Evolutionary conservation across 148 eudicot species (phyloP).

Genomic region (Fagopyrum tataricum): DNA sequence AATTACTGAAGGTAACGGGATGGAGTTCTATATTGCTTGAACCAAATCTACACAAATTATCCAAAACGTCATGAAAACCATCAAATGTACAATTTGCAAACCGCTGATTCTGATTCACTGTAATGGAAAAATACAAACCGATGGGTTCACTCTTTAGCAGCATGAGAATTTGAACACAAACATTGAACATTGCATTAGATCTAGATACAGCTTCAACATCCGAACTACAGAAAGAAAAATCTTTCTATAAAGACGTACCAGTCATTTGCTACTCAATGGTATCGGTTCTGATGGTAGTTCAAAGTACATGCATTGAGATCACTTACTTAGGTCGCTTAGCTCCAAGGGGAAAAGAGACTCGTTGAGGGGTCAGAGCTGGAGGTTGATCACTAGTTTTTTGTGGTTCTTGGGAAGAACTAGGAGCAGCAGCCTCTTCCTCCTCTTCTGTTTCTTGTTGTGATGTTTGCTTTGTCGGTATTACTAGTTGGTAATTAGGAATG

Average conservation of each 20-base stretch:
- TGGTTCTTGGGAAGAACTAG: conserved; percentile 52
- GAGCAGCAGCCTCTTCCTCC: conserved; percentile 51
- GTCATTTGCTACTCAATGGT: not conserved
- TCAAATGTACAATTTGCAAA: not conserved
- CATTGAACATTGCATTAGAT: not conserved
- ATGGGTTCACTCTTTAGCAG: too few relatives aligned
- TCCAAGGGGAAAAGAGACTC: conserved; percentile 75
- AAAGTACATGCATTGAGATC: not conserved
- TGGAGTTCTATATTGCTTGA: too few relatives aligned
- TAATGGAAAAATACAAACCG: too few relatives aligned
- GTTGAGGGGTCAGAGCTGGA: conserved; percentile 45
- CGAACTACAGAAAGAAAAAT: not conserved
- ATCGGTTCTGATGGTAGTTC: not conserved
- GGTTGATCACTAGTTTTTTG: conserved; percentile 25
- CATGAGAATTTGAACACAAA: too few relatives aligned
- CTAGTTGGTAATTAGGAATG: conserved; percentile 70
- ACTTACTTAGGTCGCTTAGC: conserved; percentile 37
- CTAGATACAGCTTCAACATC: not conserved
- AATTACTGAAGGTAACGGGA: too few relatives aligned
- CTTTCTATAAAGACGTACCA: not conserved
- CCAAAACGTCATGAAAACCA: not conserved
- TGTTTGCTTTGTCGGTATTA: conserved; percentile 42
- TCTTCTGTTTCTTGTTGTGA: conserved; percentile 56
- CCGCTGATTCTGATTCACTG: not conserved
- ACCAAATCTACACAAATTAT: too few relatives aligned